A percentile compares a stretch with the other conserved stretches of the same genome.
phyloP scores from a whole-genome alignment of 805 yeast species.

The Yamadazyma paraphyllophila region DNA sequence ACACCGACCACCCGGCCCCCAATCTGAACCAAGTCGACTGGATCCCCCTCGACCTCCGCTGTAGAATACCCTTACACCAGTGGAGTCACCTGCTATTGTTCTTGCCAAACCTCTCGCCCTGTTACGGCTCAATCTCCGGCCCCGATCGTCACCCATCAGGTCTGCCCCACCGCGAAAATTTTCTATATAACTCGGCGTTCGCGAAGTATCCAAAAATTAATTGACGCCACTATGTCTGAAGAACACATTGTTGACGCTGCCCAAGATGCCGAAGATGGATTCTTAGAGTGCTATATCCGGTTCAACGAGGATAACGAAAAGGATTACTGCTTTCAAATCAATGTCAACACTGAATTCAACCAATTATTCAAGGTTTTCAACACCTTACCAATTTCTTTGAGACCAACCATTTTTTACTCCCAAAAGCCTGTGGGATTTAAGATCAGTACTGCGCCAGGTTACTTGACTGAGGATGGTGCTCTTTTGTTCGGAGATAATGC shows the following conservation, averaged over 20 bases:
- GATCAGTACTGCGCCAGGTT: constrained; percentile 70
- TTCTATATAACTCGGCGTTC: constrained; percentile 1
- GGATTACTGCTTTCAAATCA: constrained; percentile 86
- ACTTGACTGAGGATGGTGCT: constrained; percentile 79
- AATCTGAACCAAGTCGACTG: too few species aligned
- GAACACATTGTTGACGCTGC: constrained; percentile 24
- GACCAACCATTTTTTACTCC: constrained; percentile 77
- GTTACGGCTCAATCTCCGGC: too few species aligned
- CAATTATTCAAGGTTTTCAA: constrained; percentile 62
- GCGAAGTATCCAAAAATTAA: background rate
- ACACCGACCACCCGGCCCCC: too few species aligned
- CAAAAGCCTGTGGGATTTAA: constrained; percentile 62
- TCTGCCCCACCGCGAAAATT: constrained; percentile 6
- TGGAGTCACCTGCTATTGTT: too few species aligned
- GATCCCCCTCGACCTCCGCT: too few species aligned
- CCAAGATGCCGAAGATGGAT: constrained; percentile 26
- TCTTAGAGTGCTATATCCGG: constrained; percentile 63
- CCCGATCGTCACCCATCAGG: too few species aligned
- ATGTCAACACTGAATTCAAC: constrained; percentile 54
- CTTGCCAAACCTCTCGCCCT: too few species aligned
- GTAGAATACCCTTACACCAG: too few species aligned
- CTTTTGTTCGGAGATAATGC: constrained; percentile 66
- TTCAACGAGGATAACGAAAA: constrained; percentile 81
- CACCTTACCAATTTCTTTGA: constrained; percentile 66
- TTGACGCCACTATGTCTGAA: constrained; percentile 14